Percentiles rank a stretch among this genome's conserved stretches.
These are phyloP conservation scores for Dothideomycetes sp. DNA, from an alignment of 2,329 filamentous ascomycete genomes.

Conservation along the genomic window DNA sequence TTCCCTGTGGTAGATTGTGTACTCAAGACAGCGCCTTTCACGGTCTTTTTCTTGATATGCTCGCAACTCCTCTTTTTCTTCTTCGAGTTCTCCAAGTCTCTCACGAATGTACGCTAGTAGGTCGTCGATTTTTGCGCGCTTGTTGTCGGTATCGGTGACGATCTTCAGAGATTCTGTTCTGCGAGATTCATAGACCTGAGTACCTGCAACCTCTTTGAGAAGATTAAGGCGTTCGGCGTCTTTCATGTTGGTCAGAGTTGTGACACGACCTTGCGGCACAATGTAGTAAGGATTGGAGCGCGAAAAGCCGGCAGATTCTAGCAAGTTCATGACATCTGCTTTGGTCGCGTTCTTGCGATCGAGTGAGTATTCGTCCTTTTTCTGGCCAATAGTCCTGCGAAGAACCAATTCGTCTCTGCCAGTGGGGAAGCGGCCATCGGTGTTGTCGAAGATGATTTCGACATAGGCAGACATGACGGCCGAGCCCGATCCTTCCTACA, in stretches of 20 bases:
- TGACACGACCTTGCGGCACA: constrained; percentile 93
- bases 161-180: constrained; percentile 90
- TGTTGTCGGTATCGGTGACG: constrained; percentile 93
- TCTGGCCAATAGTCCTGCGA: constrained; percentile 87
- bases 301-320: constrained; percentile 94
- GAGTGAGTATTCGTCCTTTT: constrained; percentile 97
- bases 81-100: constrained; percentile 78
- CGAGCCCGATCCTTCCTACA: constrained; percentile 80
- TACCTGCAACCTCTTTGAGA: constrained; percentile 95
- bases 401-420: constrained; percentile 84
- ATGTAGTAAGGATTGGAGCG: constrained; percentile 98
- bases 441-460: constrained; percentile 98
- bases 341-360: constrained; percentile 96
- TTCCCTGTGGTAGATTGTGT: constrained; percentile 86
- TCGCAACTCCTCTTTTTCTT: constrained; percentile 91
- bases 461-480: constrained; percentile 99
- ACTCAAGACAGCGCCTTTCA: constrained; percentile 84
- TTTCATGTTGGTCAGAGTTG: constrained; percentile 96
- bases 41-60: constrained; percentile 92
- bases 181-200: constrained; percentile 90
- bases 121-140: constrained; percentile 89
- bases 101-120: constrained; percentile 86
- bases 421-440: constrained; percentile 88
- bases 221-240: constrained; percentile 82
- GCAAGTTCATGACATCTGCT: constrained; percentile 84